These are phyloP conservation scores for Acmispon strigosus DNA, from an alignment of 306 rosid species.

Conservation along the genomic window DNA sequence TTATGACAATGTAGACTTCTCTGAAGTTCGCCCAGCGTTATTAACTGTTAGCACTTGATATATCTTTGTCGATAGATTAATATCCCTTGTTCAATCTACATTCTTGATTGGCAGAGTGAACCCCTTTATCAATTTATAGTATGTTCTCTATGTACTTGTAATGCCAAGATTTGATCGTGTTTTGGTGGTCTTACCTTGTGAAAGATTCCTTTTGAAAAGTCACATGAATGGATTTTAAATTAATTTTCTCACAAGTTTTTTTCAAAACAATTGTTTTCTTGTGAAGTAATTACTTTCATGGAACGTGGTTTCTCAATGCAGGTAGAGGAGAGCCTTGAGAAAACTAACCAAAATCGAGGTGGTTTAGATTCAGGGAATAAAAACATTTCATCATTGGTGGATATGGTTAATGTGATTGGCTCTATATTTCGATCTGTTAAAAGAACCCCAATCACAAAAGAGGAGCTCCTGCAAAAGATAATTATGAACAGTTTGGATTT, in stretches of 20 bases:
- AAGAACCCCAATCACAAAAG: constrained; percentile 53
- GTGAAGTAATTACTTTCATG: not conserved
- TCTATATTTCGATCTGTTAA: constrained; percentile 43
- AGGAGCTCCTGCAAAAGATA: constrained; percentile 71
- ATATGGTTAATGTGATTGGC: constrained; percentile 46
- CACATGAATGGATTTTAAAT: not conserved
- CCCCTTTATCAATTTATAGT: too few relatives aligned
- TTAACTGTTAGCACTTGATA: not conserved
- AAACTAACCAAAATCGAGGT: constrained; percentile 15
- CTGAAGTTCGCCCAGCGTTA: not conserved
- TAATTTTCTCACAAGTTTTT: not conserved
- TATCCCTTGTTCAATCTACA: not conserved
- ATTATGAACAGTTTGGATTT: constrained; percentile 45
- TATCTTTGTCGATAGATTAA: not conserved
- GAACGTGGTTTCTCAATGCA: constrained; percentile 19
- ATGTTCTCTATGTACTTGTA: not conserved
- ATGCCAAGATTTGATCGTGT: not conserved
- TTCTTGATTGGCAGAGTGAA: too few relatives aligned
- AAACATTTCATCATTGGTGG: constrained; percentile 29
- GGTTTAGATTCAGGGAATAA: constrained; percentile 3
- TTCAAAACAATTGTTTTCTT: not conserved
- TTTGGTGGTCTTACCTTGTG: not conserved
- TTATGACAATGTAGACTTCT: not conserved
- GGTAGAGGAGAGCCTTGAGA: constrained; percentile 31
- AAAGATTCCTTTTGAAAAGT: not conserved